These are phyloP conservation scores for Sungouiella thailandica DNA, from an alignment of 805 yeast species.

Conservation along the genomic window DNA sequence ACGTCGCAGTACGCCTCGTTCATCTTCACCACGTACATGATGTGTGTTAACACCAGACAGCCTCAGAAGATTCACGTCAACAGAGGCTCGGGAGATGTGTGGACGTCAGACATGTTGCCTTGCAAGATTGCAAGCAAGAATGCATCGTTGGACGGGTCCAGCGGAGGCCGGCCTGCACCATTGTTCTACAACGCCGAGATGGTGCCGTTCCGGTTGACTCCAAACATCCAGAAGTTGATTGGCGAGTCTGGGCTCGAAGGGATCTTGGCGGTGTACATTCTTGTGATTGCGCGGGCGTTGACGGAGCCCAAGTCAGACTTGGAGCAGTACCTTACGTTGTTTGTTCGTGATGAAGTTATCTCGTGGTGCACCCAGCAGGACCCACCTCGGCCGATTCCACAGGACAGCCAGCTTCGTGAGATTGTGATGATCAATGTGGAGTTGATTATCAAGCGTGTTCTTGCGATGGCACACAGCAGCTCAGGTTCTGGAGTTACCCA, in stretches of 20 bases:
- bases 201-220: conserved; percentile 95
- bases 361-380: conserved; percentile 92
- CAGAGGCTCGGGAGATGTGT: conserved; percentile 77
- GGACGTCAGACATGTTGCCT: conserved; percentile 95
- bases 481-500: conserved; percentile 78
- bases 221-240: conserved; percentile 88
- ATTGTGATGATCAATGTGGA: conserved; percentile 88
- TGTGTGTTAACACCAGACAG: conserved; percentile 87
- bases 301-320: conserved; percentile 89
- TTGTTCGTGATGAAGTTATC: conserved; percentile 92
- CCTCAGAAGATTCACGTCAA: conserved; percentile 90
- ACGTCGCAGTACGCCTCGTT: conserved; percentile 92
- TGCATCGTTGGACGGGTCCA: conserved; percentile 44
- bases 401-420: conserved; percentile 78
- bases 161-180: conserved; percentile 61
- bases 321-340: conserved; percentile 86
- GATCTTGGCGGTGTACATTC: conserved; percentile 74
- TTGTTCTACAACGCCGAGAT: conserved; percentile 86
- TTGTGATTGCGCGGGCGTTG: conserved; percentile 82
- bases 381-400: conserved; percentile 64
- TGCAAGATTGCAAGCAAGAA: conserved; percentile 62
- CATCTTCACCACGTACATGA: conserved; percentile 87
- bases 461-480: conserved; percentile 57
- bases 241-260: conserved; percentile 96
- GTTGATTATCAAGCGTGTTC: conserved; percentile 69